Base-by-base conservation (phyloP, 345 rosid genomes). In the Gossypium mustelinum region DNA sequence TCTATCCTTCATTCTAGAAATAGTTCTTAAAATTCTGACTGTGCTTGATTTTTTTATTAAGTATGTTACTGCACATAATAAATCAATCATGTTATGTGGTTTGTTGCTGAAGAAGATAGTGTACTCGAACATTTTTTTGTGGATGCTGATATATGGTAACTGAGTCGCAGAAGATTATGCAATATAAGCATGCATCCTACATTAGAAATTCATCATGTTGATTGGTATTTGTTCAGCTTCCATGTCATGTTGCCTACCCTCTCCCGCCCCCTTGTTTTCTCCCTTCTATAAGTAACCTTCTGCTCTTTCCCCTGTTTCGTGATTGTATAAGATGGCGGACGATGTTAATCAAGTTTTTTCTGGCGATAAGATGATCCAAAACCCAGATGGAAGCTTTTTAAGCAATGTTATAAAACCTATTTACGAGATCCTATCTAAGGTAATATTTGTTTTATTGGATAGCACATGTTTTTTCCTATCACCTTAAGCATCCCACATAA, bases 341-440 rank as follows among this genome's bases (percentile, higher is more conserved):
- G 88, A 77, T 14, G 89, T 93, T 77, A 78, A 71, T 75, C 89
- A 83, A 79, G 81, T 86, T 77, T 79, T 93, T 58, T 67, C 68
- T 72, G 60, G 86, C 61, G 79, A 83, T 77, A 94, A 70, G 45
- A 75, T 78, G 1, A 82, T 75, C 74, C 83, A 75, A 62, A 78
- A 82, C 70, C 83, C 84, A 60, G 94, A 87, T 68, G 97, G 90
- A 7, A 94, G 92, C 58, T 95, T 95, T 85, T 81, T 95, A 84
- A 86, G 84, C 79, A 62, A 45, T 78, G 97, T 95, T 74, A 86
- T 95, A 73, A 81, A 84, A 43, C 99, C 99, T 65, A 85, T 93
- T 77, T 95, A 90, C 72, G 75, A 84, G 54, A 96, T 91, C 79
- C 78, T 95, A 66, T 84, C 77, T 63, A 82, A 89, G 97, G 99